Base-by-base conservation (phyloP, 2,329 filamentous ascomycete species). In the Phaeosphaeriaceae sp. region DNA sequence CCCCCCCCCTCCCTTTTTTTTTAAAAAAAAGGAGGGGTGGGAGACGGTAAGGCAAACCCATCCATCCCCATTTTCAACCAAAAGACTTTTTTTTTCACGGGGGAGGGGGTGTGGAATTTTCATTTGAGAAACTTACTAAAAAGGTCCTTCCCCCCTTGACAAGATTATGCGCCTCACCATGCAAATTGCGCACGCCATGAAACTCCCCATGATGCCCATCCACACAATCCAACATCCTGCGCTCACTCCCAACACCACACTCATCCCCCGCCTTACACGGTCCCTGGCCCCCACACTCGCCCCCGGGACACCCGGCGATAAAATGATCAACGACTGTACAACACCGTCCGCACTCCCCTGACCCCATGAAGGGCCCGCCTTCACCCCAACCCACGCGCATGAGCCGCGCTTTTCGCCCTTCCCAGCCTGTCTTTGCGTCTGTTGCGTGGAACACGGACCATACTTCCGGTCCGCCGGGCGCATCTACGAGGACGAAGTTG, bases 401-500 rank as follows among this genome's bases (percentile, higher is more conserved):
- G 50, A 76, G 62, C 17, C 77, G 66, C 42, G 75, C 76, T 54
- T 74, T 78, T 15, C 77, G 51, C 6, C 75, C 74, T n/a, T 72
- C 69, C 73, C 74, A 78, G 0, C 77, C 77, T 26, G 77, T 77
- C 47, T 72, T 73, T 18, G 53, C 63, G 56, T 79, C 77, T 1
- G 77, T 79, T 1, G 76, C 77, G 54, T 79, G 77, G 53, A 77
- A 79, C 1, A 79, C 66, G 6, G 66, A 72, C 53, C 77, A 69
- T 2, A 75, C 72, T 48, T 78, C 75, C n/a, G 66, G 61, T 0
- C 69, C 73, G 0, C 56, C 63, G 2, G 63, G 60, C 0, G 65
- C 66, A 23, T 60, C 66, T 7, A 76, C 63, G 11, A 70, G 61
- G 15, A 79, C 64, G 48, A 79, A 79, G 47, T 71, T 74, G 11